Conservation (phyloP, 257 asterid species). For the Solanum chiquidenum region DNA sequence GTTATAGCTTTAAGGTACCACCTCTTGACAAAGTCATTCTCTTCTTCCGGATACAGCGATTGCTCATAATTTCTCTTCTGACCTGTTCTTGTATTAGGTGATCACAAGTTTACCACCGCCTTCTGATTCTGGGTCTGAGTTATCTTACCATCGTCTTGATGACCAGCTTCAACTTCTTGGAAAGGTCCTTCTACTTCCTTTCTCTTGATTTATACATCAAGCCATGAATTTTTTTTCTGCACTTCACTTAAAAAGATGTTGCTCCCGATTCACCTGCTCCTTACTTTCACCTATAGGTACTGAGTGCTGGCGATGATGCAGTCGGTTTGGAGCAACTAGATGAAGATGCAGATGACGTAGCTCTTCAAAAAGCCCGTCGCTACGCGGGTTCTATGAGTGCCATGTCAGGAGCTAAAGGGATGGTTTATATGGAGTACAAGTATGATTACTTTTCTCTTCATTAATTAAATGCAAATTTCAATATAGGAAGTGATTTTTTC, state of each 20-base stretch:
- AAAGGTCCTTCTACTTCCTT: conserved; percentile 33
- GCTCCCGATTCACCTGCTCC: not conserved
- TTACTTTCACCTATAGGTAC: conserved; percentile 35
- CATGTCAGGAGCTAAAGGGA: conserved; percentile 91
- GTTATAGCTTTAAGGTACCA: conserved; percentile 88
- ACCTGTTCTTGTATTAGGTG: conserved; percentile 30
- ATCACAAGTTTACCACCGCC: conserved; percentile 98
- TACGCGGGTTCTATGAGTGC: conserved; percentile 63
- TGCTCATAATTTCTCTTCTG: not conserved
- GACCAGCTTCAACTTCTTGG: conserved; percentile 81
- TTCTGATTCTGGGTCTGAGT: conserved; percentile 53
- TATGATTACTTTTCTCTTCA: conserved; percentile 4
- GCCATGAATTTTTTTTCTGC: not conserved
- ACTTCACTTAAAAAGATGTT: not conserved
- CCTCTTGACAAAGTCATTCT: not conserved
- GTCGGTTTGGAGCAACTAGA: conserved; percentile 91
- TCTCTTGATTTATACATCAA: not conserved
- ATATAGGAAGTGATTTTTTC: not conserved
- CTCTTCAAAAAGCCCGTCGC: conserved; percentile 87
- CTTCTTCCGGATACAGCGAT: not conserved
- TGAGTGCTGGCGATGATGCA: conserved; percentile 79
- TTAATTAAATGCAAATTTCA: not conserved
- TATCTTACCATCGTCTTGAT: conserved; percentile 54
- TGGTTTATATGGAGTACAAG: conserved; percentile 88
- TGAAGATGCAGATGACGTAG: conserved; percentile 90